phyloP scores from a whole-genome alignment of 2,329 filamentous ascomycete genomes.

The Pseudogymnoascus sp. region DNA sequence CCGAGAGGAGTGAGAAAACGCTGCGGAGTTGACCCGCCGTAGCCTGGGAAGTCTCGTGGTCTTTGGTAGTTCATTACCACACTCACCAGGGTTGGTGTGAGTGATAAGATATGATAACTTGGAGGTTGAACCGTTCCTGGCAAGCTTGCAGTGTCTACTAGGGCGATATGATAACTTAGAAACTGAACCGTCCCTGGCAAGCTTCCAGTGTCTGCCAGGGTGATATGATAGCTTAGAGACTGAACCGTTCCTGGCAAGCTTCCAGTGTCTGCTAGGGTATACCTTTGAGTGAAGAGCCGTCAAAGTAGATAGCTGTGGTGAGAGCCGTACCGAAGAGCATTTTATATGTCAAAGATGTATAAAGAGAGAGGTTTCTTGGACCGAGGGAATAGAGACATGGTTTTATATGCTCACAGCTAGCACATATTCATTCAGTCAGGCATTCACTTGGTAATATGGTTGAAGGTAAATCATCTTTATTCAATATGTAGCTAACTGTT shows the following conservation, averaged over 20 bases:
- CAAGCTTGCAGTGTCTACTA: neutral
- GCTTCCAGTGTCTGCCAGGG: neutral
- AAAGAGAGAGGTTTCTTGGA: neutral
- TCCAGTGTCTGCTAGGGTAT: neutral
- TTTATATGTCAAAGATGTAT: neutral
- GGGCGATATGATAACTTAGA: neutral
- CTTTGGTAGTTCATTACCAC: neutral
- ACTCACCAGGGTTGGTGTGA: neutral
- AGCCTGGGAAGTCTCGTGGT: neutral
- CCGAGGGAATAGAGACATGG: neutral
- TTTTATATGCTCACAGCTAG: neutral
- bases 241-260: neutral
- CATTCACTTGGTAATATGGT: neutral
- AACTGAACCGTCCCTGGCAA: neutral
- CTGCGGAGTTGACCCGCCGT: neutral
- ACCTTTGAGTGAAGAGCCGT: neutral
- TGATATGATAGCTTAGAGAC: neutral
- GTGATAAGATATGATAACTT: neutral
- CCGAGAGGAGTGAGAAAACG: conserved; percentile 1
- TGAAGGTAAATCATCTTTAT: neutral
- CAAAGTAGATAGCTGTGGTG: neutral
- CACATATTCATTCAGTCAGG: neutral
- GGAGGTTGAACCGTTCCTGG: neutral
- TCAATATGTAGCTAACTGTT: neutral
- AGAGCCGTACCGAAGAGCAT: neutral